phyloP scores from a whole-genome alignment of 768 basidiomycete genomes.

The Collybia sordida region DNA sequence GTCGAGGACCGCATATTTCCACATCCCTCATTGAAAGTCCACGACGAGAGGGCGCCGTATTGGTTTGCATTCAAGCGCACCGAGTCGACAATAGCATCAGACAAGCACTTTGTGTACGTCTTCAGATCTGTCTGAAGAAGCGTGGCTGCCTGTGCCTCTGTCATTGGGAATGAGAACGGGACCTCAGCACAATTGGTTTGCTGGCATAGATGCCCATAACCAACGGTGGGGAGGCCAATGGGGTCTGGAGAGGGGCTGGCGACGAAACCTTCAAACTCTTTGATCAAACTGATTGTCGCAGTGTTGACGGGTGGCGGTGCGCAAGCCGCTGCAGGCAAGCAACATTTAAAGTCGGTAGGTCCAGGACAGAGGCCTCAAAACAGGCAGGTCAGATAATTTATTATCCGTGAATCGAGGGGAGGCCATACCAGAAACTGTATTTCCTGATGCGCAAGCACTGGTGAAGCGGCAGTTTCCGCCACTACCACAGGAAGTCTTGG shows the following conservation, averaged over 20 bases:
- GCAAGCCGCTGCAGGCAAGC: background rate
- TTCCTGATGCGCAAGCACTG: too few relatives aligned
- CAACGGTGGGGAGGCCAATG: slow-evolving; percentile 34
- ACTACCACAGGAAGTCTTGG: too few relatives aligned
- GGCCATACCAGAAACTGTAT: too few relatives aligned
- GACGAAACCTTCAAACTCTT: slow-evolving; percentile 34
- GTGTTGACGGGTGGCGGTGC: slow-evolving; percentile 22
- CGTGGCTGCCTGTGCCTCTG: slow-evolving; percentile 23
- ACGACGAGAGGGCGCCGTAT: slow-evolving; percentile 30
- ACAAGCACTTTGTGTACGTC: slow-evolving; percentile 28
- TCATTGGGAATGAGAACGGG: slow-evolving; percentile 32
- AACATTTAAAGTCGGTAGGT: too few relatives aligned
- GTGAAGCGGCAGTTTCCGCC: too few relatives aligned
- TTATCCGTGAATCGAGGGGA: too few relatives aligned
- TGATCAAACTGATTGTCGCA: slow-evolving; percentile 28
- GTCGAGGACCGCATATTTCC: slow-evolving; percentile 24
- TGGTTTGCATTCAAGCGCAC: slow-evolving; percentile 31
- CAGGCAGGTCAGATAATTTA: too few relatives aligned
- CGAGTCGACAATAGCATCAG: slow-evolving; percentile 20
- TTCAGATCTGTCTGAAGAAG: slow-evolving; percentile 27
- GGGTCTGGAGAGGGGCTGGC: slow-evolving; percentile 31
- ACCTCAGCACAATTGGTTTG: slow-evolving; percentile 29
- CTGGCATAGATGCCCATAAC: slow-evolving; percentile 33
- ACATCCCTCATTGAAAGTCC: slow-evolving; percentile 31
- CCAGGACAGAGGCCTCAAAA: too few relatives aligned